Conservation (phyloP, 345 rosid species). For the Hypericum perforatum region DNA sequence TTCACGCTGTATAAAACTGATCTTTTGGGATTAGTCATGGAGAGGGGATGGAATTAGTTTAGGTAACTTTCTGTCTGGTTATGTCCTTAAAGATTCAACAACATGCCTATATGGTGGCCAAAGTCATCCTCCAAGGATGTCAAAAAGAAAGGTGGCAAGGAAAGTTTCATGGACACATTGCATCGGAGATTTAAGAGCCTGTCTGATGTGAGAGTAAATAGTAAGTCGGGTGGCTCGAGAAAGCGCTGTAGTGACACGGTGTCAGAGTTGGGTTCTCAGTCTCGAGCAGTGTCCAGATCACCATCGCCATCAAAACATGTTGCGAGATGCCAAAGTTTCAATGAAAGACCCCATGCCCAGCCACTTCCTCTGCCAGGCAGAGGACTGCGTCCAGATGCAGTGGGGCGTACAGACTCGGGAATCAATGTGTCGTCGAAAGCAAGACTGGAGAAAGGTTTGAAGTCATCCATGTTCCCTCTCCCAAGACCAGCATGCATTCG, state of each 20-base stretch:
- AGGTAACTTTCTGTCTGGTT: no score
- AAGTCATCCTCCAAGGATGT: constrained; percentile 14
- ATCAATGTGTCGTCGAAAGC: constrained; percentile 8
- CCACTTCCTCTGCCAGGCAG: constrained; percentile 25
- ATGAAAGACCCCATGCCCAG: constrained; percentile 21
- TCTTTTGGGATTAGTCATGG: no score
- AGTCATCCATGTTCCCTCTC: constrained; percentile 13
- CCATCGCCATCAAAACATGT: constrained; percentile 20
- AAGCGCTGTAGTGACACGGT: constrained; percentile 9
- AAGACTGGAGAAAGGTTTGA: constrained; percentile 8
- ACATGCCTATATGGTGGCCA: constrained; percentile 26
- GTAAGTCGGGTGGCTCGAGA: constrained; percentile 13
- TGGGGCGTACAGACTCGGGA: constrained; percentile 18
- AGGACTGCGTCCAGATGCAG: background rate
- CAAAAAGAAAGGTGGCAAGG: constrained; percentile 19
- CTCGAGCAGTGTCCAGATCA: constrained; percentile 20
- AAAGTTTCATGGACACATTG: constrained; percentile 21
- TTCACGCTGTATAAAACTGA: no score
- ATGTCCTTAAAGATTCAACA: background rate
- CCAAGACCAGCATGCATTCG: constrained; percentile 15
- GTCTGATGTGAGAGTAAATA: constrained; percentile 12
- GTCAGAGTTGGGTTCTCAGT: constrained; percentile 16
- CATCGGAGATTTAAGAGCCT: constrained; percentile 17
- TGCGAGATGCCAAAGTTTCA: constrained; percentile 24
- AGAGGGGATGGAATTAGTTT: no score